Percentiles rank a stretch among this genome's conserved stretches.
These are phyloP conservation scores for Saccharum spontaneum DNA, from an alignment of 176 grass and related monocot species.

Conservation along the genomic window DNA sequence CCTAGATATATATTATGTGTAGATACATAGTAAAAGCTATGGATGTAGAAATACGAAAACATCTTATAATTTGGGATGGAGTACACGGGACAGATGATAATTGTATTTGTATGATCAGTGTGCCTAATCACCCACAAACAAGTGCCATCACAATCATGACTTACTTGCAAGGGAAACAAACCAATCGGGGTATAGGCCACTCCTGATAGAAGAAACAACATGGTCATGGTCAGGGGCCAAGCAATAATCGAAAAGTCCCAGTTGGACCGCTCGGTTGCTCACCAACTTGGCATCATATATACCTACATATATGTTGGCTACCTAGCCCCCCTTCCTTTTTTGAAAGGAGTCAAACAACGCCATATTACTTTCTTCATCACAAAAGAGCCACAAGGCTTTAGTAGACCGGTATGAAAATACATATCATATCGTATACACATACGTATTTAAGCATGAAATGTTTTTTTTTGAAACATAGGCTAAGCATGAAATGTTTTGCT, in stretches of 20 bases:
- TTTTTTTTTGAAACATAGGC: no score
- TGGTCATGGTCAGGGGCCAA: constrained; percentile 13
- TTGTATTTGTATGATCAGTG: neutral
- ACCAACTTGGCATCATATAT: constrained; percentile 28
- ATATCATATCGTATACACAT: no score
- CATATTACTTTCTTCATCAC: neutral
- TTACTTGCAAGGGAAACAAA: constrained; percentile 53
- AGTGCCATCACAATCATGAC: constrained; percentile 11
- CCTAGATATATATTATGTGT: no score
- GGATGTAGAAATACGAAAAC: no score
- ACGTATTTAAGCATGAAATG: neutral
- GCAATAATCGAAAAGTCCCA: constrained; percentile 17
- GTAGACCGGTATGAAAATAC: no score
- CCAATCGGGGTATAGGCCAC: constrained; percentile 8
- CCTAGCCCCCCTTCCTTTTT: constrained; percentile 8
- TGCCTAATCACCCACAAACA: constrained; percentile 14
- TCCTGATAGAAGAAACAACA: neutral
- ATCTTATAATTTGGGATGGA: no score
- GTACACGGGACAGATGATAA: neutral
- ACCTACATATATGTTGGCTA: constrained; percentile 26
- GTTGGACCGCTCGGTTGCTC: constrained; percentile 36
- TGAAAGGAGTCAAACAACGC: constrained; percentile 1
- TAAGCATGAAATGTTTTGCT: neutral
- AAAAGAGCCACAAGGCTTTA: neutral
- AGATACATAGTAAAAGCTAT: no score